Evolutionary conservation across 2,329 filamentous ascomycete species (phyloP).

Genomic region (Penicillium sp.): DNA sequence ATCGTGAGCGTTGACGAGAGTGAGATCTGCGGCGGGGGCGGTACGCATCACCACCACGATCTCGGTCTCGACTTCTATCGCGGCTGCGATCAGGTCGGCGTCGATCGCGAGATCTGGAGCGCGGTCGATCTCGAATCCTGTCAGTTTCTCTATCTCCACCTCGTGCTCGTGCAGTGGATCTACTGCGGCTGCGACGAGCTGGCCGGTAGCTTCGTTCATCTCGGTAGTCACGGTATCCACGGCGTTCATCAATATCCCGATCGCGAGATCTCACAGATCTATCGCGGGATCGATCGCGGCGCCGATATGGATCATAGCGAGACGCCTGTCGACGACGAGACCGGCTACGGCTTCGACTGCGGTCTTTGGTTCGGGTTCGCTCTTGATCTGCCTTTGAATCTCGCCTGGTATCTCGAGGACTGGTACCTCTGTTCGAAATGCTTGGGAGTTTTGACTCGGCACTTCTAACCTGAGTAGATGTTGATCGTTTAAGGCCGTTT

Average conservation of each 20-base stretch:
- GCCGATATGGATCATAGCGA: conserved; percentile 30
- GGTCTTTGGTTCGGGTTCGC: conserved; percentile 26
- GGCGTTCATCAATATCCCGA: conserved; percentile 33
- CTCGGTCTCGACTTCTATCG: conserved; percentile 21
- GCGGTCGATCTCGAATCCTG: conserved; percentile 13
- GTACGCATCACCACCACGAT: conserved; percentile 22
- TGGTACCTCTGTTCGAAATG: conserved; percentile 27
- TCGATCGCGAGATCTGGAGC: conserved; percentile 19
- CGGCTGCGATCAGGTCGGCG: conserved; percentile 22
- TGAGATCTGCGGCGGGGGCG: conserved; percentile 24
- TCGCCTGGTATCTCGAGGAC: conserved; percentile 27
- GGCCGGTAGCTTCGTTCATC: conserved; percentile 34
- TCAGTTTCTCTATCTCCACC: conserved; percentile 22
- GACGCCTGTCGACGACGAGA: conserved; percentile 27
- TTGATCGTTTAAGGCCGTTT: conserved; percentile 33
- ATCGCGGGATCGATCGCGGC: conserved; percentile 29
- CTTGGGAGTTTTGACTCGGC: conserved; percentile 27
- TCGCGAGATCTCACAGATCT: conserved; percentile 30
- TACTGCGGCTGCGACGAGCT: conserved; percentile 33
- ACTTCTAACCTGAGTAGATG: conserved; percentile 24
- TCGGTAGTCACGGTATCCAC: conserved; percentile 29
- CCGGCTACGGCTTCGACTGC: conserved; percentile 31
- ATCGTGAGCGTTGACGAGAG: conserved; percentile 6
- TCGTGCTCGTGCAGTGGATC: conserved; percentile 22
- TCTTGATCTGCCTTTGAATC: conserved; percentile 27